Conservation (phyloP, 192 early-diverging fungal genomes). For the Coemansia sp. region DNA sequence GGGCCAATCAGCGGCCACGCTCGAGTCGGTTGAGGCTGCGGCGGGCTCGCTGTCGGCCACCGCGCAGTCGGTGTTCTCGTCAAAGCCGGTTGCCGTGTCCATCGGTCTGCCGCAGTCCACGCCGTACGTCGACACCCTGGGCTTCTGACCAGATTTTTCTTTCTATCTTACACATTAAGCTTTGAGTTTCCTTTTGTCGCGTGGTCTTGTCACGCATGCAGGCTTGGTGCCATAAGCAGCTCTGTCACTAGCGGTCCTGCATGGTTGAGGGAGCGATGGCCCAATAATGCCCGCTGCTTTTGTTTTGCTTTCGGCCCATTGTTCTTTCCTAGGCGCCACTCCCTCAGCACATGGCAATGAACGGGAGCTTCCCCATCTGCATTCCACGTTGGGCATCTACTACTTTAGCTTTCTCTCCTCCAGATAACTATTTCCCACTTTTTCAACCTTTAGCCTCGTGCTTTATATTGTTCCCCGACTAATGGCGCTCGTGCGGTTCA, state of each 20-base stretch:
- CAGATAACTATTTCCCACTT: not conserved
- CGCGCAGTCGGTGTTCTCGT: constrained; percentile 28
- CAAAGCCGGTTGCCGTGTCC: constrained; percentile 45
- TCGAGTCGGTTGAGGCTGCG: constrained; percentile 28
- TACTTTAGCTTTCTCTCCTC: not conserved
- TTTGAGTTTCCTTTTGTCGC: not conserved
- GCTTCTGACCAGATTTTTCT: constrained; percentile 14
- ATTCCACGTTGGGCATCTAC: too few species aligned
- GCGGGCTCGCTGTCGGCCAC: constrained; percentile 16
- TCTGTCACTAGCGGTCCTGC: too few species aligned
- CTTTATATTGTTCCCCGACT: not conserved
- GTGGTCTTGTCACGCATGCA: too few species aligned
- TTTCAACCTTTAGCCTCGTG: not conserved
- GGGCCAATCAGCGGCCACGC: constrained; percentile 23
- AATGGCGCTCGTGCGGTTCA: constrained; percentile 6
- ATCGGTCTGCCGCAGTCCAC: constrained; percentile 46
- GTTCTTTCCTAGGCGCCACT: too few species aligned
- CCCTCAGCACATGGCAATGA: too few species aligned
- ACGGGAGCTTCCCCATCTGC: too few species aligned
- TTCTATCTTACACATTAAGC: not conserved
- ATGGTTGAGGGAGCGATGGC: too few species aligned
- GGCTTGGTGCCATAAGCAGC: too few species aligned
- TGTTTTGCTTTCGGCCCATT: too few species aligned
- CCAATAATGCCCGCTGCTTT: too few species aligned
- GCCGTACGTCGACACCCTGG: constrained; percentile 55